These are phyloP conservation scores for Solanum medicagineum DNA, from an alignment of 257 asterid species.

Conservation along the genomic window DNA sequence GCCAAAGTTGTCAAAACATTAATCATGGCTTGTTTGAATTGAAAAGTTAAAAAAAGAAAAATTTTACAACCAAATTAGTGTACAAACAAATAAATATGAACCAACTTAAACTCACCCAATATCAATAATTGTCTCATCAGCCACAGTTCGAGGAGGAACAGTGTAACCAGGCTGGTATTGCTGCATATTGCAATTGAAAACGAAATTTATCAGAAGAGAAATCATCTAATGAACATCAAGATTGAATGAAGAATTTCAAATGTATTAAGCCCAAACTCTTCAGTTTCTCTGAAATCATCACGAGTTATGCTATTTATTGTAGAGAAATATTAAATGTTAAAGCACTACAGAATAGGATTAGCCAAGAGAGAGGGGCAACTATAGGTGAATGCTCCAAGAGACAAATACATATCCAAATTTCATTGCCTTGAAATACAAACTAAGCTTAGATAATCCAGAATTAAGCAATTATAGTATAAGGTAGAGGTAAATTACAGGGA, in stretches of 20 bases:
- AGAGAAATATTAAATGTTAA: neutral
- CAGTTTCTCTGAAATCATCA: neutral
- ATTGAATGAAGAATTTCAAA: neutral
- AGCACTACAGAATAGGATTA: neutral
- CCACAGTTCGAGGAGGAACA: conserved; percentile 64
- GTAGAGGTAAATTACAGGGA: neutral
- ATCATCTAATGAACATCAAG: neutral
- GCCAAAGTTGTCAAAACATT: neutral
- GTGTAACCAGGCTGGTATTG: conserved; percentile 83
- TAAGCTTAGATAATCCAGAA: neutral
- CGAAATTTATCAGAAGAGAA: neutral
- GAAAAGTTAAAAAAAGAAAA: neutral
- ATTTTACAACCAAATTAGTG: neutral
- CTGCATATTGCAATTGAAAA: conserved; percentile 27
- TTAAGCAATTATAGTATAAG: neutral
- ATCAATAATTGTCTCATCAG: conserved; percentile 78
- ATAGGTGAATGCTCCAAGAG: neutral
- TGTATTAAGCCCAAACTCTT: neutral
- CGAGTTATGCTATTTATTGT: neutral
- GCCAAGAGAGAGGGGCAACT: neutral
- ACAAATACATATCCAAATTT: neutral
- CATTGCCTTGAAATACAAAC: neutral
- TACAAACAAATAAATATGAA: neutral
- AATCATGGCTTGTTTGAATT: neutral
- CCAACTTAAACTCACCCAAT: conserved; percentile 49